Evolutionary conservation across 495 filamentous ascomycete genomes (phyloP).

Genomic region (Hypoxylon cercidicola): DNA sequence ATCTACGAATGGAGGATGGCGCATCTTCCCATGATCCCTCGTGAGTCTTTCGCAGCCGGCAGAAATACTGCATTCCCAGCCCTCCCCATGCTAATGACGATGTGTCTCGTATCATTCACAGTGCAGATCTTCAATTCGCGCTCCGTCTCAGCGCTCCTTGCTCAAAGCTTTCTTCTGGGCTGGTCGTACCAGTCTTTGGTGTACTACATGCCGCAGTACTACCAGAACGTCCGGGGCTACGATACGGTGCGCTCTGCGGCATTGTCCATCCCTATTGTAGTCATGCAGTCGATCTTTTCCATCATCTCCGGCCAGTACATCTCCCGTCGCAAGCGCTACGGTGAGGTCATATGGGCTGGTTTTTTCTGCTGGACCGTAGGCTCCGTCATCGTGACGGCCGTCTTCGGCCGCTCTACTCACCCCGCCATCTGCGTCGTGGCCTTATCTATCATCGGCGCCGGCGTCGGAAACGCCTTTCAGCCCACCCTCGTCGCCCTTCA

Average conservation of each 20-base stretch:
- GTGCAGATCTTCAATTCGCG: slow-evolving; percentile 65
- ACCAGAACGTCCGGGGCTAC: slow-evolving; percentile 48
- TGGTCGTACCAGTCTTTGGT: slow-evolving; percentile 66
- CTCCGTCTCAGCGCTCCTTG: slow-evolving; percentile 62
- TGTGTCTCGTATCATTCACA: slow-evolving; percentile 1
- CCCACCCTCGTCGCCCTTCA: too few species aligned
- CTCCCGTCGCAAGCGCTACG: slow-evolving; percentile 61
- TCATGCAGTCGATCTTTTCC: slow-evolving; percentile 62
- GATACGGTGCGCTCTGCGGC: slow-evolving; percentile 15
- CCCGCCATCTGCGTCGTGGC: slow-evolving; percentile 42
- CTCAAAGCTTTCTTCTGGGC: slow-evolving; percentile 70
- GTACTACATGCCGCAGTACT: slow-evolving; percentile 62
- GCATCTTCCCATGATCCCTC: slow-evolving; percentile 54
- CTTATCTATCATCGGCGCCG: too few species aligned
- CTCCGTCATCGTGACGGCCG: background rate
- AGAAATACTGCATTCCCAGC: too few species aligned
- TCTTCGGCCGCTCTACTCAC: background rate
- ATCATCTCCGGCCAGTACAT: slow-evolving; percentile 67
- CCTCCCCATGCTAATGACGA: background rate
- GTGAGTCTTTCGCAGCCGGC: slow-evolving; percentile 45
- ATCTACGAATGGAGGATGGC: slow-evolving; percentile 41
- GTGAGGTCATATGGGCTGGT: slow-evolving; percentile 67
- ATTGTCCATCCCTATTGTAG: slow-evolving; percentile 58
- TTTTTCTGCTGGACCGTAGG: slow-evolving; percentile 62
- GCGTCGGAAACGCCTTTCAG: too few species aligned